Evolutionary conservation across 2,329 filamentous ascomycete species (phyloP).

Genomic region (Westerdykella sp.): DNA sequence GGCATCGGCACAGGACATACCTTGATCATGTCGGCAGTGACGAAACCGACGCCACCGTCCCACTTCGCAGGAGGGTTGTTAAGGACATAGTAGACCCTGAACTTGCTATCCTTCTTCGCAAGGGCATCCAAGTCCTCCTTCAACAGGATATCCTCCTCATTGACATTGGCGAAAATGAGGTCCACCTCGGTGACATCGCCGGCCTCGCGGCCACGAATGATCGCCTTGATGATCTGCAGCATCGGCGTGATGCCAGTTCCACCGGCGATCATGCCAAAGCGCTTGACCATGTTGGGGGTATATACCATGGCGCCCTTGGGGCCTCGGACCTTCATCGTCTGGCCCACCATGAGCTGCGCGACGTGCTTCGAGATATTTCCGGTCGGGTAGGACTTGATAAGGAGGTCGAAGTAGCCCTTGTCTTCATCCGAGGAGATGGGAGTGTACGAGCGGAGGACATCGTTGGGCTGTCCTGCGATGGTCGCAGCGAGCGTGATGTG

Average conservation of each 20-base stretch:
- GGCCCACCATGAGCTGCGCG: conserved; percentile 70
- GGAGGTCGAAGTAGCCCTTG: conserved; percentile 86
- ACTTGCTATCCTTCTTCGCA: conserved; percentile 67
- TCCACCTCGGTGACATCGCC: conserved; percentile 87
- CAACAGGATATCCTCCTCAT: conserved; percentile 83
- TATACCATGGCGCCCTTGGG: conserved; percentile 99
- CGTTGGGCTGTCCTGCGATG: conserved; percentile 39
- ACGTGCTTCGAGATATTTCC: conserved; percentile 97
- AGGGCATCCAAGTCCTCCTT: conserved; percentile 84
- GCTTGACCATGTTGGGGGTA: conserved; percentile 90
- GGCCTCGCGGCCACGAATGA: conserved; percentile 66
- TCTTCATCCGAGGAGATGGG: conserved; percentile 39
- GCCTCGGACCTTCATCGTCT: conserved; percentile 78
- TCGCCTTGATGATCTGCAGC: conserved; percentile 91
- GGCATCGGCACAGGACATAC: conserved; percentile 41
- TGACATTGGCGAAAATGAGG: conserved; percentile 95
- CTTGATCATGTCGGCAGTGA: conserved; percentile 92
- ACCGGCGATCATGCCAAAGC: conserved; percentile 96
- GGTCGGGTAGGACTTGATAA: conserved; percentile 96
- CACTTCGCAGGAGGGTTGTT: conserved; percentile 92
- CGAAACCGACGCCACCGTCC: conserved; percentile 89
- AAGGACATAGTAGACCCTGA: conserved; percentile 89
- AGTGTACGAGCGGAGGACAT: conserved; percentile 39
- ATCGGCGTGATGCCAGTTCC: conserved; percentile 98
- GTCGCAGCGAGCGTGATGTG: conserved; percentile 86